phyloP scores from a whole-genome alignment of 2,329 filamentous ascomycete species.

The Aureobasidium sp. region DNA sequence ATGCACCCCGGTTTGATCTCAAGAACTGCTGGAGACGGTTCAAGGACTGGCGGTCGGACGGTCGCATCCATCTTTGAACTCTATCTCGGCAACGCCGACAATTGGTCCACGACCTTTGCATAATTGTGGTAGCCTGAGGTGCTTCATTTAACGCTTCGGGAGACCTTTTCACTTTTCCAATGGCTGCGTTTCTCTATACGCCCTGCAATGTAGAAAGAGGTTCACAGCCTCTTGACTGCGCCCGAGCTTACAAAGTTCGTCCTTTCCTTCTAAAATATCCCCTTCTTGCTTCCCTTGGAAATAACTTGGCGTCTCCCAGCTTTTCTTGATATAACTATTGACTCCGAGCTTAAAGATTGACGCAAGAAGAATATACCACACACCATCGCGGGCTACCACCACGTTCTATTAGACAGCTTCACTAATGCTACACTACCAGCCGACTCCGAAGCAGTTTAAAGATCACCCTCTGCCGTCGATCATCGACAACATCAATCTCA shows the following conservation, averaged over 20 bases:
- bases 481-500: background rate
- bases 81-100: background rate
- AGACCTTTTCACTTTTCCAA: slow-evolving; percentile 3
- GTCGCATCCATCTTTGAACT: background rate
- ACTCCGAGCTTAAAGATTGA: background rate
- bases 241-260: background rate
- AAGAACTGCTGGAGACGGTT: background rate
- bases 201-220: background rate
- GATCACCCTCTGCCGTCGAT: background rate
- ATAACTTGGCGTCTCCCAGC: background rate
- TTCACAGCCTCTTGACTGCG: background rate
- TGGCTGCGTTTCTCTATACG: background rate
- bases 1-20: background rate
- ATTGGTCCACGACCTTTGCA: background rate
- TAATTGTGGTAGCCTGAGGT: slow-evolving; percentile 2
- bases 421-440: background rate
- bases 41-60: background rate
- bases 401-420: background rate
- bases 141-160: slow-evolving; percentile 8
- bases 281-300: background rate
- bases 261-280: background rate
- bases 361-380: background rate
- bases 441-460: background rate
- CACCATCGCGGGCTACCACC: background rate
- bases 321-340: background rate